Conservation (phyloP, 495 filamentous ascomycete genomes). For the Penicillium antarcticum region DNA sequence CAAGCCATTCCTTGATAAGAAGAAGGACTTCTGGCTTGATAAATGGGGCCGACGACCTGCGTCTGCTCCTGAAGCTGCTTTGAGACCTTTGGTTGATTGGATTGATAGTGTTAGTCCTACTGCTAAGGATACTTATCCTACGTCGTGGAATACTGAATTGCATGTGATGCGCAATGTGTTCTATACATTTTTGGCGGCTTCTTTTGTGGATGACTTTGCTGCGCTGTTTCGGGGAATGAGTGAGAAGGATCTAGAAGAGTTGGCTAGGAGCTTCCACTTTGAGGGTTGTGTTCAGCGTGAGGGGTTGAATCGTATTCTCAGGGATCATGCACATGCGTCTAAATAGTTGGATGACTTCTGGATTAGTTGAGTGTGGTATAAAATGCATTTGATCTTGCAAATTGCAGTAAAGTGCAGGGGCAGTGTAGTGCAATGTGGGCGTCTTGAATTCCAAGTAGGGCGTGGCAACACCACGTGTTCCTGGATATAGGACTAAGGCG, state of each 20-base stretch:
- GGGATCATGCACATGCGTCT: constrained; percentile 28
- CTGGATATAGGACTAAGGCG: background rate
- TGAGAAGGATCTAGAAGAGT: constrained; percentile 51
- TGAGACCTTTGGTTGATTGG: constrained; percentile 40
- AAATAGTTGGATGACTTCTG: too few relatives aligned
- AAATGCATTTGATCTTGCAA: too few relatives aligned
- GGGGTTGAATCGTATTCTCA: constrained; percentile 54
- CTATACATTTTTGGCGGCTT: constrained; percentile 51
- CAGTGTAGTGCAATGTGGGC: too few relatives aligned
- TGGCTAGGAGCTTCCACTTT: constrained; percentile 54
- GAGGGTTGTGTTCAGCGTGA: constrained; percentile 55
- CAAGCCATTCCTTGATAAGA: constrained; percentile 53
- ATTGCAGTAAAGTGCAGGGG: too few relatives aligned
- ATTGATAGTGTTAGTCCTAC: constrained; percentile 38
- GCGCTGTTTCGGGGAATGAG: constrained; percentile 53
- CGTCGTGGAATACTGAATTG: constrained; percentile 53
- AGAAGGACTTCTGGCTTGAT: constrained; percentile 49
- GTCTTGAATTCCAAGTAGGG: background rate
- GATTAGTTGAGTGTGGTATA: too few relatives aligned
- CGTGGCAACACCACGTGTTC: constrained; percentile 13
- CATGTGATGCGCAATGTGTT: constrained; percentile 51
- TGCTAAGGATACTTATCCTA: constrained; percentile 50
- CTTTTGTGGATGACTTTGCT: constrained; percentile 56
- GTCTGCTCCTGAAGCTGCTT: constrained; percentile 30
- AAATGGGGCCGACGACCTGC: constrained; percentile 50